Percentiles rank a stretch among this genome's conserved stretches.
Evolutionary conservation across 805 yeast species (phyloP).

Genomic region (Metschnikowia anglica): DNA sequence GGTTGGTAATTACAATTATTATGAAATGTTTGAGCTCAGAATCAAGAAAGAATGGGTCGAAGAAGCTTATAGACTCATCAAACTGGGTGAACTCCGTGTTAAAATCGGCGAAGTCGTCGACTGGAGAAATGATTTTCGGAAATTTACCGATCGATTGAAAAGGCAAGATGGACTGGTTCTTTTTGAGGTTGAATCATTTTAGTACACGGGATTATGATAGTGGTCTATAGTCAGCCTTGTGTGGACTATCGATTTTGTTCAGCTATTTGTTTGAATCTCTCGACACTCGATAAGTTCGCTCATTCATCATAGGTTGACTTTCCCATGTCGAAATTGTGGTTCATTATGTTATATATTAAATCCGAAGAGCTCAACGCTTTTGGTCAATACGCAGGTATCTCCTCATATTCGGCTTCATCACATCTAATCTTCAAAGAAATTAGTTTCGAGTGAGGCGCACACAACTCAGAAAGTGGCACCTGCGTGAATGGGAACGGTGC

Average conservation of each 20-base stretch:
- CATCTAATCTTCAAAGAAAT: too few relatives aligned
- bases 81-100: conserved; percentile 30
- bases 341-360: too few relatives aligned
- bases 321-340: too few relatives aligned
- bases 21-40: conserved; percentile 32
- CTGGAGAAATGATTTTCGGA: conserved; percentile 39
- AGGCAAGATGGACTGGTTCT: conserved; percentile 35
- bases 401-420: too few relatives aligned
- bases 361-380: too few relatives aligned
- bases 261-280: neutral
- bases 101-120: conserved; percentile 33
- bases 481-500: neutral
- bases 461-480: neutral
- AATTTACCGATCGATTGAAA: conserved; percentile 27
- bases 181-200: conserved; percentile 40
- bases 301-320: too few relatives aligned
- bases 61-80: conserved; percentile 32
- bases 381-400: too few relatives aligned
- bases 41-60: conserved; percentile 32
- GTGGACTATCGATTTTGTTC: neutral
- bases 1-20: conserved; percentile 33
- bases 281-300: too few relatives aligned
- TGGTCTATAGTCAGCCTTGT: neutral
- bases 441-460: too few relatives aligned
- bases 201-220: neutral